These are phyloP conservation scores for Alternaria sp. DNA, from an alignment of 2,329 filamentous ascomycete species.

Conservation along the genomic window DNA sequence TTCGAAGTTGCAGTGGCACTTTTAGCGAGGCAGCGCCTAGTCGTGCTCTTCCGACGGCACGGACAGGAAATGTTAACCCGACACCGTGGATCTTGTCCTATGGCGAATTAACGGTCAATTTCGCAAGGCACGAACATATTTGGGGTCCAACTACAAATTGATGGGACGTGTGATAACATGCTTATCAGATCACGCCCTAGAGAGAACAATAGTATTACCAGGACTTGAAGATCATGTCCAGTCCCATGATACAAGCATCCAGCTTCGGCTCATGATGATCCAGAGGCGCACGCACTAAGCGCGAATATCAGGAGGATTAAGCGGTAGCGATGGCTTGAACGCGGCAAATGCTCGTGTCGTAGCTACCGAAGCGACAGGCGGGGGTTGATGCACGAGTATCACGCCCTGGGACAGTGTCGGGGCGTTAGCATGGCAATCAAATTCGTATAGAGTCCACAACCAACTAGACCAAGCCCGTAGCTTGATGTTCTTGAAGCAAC, in stretches of 20 bases:
- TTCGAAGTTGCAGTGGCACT: slow-evolving; percentile 10
- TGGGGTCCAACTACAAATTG: background rate
- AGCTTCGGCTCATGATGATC: background rate
- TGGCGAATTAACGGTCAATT: background rate
- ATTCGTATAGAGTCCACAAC: background rate
- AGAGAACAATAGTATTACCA: background rate
- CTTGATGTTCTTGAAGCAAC: background rate
- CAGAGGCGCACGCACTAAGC: background rate
- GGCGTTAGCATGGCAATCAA: background rate
- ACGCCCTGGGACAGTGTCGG: background rate
- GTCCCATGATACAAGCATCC: background rate
- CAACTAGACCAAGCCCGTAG: slow-evolving; percentile 8
- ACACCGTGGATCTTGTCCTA: background rate
- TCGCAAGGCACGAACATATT: background rate
- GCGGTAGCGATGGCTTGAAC: background rate
- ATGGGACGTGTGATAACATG: background rate
- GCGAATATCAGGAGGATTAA: background rate
- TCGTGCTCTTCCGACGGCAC: background rate
- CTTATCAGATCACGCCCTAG: background rate
- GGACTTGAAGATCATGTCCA: background rate
- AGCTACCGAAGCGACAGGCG: background rate
- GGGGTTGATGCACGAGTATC: background rate
- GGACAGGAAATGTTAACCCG: background rate
- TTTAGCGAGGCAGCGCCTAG: background rate
- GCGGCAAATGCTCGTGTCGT: background rate